These are phyloP conservation scores for Saussurea involucrata DNA, from an alignment of 129 eudicot genomes.

Conservation along the genomic window DNA sequence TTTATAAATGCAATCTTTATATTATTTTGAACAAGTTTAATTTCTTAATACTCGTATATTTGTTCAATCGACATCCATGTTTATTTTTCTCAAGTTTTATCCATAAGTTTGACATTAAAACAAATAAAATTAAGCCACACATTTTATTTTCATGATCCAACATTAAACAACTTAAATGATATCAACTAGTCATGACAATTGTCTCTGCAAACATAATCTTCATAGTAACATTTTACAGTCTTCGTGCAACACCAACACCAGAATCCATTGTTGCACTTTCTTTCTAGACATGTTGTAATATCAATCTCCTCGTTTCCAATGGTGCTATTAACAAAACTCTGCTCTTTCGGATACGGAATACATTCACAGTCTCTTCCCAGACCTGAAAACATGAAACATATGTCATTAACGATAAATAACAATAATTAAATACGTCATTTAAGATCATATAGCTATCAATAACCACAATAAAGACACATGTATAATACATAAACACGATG, in stretches of 20 bases:
- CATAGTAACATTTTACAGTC: background rate
- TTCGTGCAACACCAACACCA: slow-evolving; percentile 13
- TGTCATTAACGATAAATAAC: background rate
- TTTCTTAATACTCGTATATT: background rate
- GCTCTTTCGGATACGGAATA: background rate
- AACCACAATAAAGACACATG: background rate
- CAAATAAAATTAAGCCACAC: background rate
- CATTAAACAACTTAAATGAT: background rate
- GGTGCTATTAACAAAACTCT: background rate
- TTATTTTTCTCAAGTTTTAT: too few species aligned
- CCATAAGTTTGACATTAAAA: background rate
- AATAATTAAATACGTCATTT: background rate
- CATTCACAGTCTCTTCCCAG: background rate
- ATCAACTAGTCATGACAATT: background rate
- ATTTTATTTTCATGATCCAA: background rate
- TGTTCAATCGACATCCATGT: background rate
- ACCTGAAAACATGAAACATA: background rate
- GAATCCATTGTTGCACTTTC: background rate
- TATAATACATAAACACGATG: background rate
- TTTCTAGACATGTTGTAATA: background rate
- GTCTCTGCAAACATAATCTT: background rate
- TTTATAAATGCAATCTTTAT: background rate
- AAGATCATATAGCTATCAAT: background rate
- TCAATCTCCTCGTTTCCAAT: slow-evolving; percentile 1
- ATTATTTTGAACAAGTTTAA: background rate